Base-by-base conservation (phyloP, 176 grass and related monocot genomes). In the Rhynchospora pubera region DNA sequence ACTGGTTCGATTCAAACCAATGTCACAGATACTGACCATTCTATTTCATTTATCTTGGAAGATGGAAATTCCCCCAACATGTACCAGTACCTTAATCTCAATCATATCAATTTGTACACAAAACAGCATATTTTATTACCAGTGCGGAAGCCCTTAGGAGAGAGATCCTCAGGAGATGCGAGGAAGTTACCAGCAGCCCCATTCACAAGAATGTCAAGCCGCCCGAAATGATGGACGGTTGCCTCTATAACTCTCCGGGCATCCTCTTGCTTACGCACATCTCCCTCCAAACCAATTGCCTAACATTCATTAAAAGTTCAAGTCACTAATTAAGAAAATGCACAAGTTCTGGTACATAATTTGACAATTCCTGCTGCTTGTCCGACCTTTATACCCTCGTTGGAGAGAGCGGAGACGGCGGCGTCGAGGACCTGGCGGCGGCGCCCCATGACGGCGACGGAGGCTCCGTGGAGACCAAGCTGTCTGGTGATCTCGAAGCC, bases 121-220 rank as follows among this genome's bases (percentile, higher is more conserved):
- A 74, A 76, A 4, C 13, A 48, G 11, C 21, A 28, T 23, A 1
- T 28, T 28, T 28, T 28, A 81, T 30, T 87, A 98, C 95, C 95
- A 8, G 95, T 94, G 55, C 92, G 87, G 57, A 98, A 94, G 32
- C 89, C 95, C 39, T 98, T 98, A 56, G 95, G 95, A 12, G 89
- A 93, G 19, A 98, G 84, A 92, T 98, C 92, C 87, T 98, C 95
- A 0, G 95, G 92, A 13, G 92, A 93, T 34, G 92, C 89, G 71
- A 98, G 92, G 86, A 98, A 98, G 86, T 98, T 98, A 50, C 95
- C 95, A 0, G 95, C 92, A 22, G 95, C 95, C 8, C 90, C 95
- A 13, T 98, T 98, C 63, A 98, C 82, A 61, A 98, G 95, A 83
- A 98, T 93, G 82, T 98, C 92, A 55, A 98, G 83, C 66, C 65